Conservation (phyloP, 1,284 basidiomycete species). For the Kwoniella shivajii region DNA sequence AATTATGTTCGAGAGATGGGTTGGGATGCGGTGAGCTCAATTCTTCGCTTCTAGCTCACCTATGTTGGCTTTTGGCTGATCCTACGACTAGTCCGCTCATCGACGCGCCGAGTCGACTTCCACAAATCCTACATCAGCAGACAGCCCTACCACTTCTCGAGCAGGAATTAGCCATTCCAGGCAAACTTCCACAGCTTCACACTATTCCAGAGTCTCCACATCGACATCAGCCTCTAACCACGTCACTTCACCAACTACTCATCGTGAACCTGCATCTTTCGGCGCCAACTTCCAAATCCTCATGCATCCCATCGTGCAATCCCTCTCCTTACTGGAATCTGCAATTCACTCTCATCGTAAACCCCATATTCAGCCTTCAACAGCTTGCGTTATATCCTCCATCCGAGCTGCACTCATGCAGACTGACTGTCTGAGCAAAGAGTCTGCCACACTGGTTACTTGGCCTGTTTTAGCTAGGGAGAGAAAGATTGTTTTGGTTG, state of each 20-base stretch:
- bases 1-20: slow-evolving; percentile 56
- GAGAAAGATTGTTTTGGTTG: slow-evolving; percentile 78
- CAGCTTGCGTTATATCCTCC: slow-evolving; percentile 83
- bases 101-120: slow-evolving; percentile 15
- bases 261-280: slow-evolving; percentile 15
- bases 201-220: slow-evolving; percentile 20
- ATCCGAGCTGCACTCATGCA: slow-evolving; percentile 85
- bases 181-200: slow-evolving; percentile 21
- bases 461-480: slow-evolving; percentile 72
- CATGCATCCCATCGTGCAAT: slow-evolving; percentile 68
- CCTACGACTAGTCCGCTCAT: slow-evolving; percentile 10
- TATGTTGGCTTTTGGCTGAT: background rate
- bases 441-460: slow-evolving; percentile 69
- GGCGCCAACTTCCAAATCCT: slow-evolving; percentile 35
- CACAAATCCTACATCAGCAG: slow-evolving; percentile 12
- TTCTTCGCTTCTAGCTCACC: background rate
- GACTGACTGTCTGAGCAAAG: slow-evolving; percentile 82
- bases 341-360: slow-evolving; percentile 73
- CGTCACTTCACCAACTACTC: slow-evolving; percentile 6
- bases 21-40: slow-evolving; percentile 33
- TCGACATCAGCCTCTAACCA: slow-evolving; percentile 17
- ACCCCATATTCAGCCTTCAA: slow-evolving; percentile 56
- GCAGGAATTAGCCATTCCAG: slow-evolving; percentile 20
- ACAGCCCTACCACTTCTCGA: slow-evolving; percentile 13
- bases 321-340: slow-evolving; percentile 79